Percentiles rank a stretch among this genome's conserved stretches.
Evolutionary conservation across 768 basidiomycete genomes (phyloP).

Genomic region (Suillus subaureus): DNA sequence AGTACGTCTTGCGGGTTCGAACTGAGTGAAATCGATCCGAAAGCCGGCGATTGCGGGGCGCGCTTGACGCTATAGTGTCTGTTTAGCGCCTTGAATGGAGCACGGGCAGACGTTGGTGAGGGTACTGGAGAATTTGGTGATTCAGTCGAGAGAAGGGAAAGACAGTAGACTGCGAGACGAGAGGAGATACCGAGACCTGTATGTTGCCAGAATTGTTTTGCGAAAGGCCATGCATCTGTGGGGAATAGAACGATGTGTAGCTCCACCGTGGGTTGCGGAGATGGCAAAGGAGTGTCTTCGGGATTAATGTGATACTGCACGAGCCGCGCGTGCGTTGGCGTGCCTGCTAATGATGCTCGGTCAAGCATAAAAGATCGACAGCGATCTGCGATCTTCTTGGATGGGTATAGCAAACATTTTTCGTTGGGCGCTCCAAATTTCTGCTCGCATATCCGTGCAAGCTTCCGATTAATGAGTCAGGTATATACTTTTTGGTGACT

Average conservation of each 20-base stretch:
- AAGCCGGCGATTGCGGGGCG: constrained; percentile 13
- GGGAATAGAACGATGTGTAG: constrained; percentile 86
- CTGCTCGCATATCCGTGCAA: constrained; percentile 72
- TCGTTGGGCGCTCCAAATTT: constrained; percentile 78
- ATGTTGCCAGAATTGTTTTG: constrained; percentile 97
- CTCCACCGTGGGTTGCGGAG: constrained; percentile 38
- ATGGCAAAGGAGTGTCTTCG: constrained; percentile 41
- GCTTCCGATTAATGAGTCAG: constrained; percentile 45
- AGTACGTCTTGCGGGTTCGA: constrained; percentile 46
- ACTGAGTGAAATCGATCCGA: constrained; percentile 13
- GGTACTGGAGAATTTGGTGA: constrained; percentile 30
- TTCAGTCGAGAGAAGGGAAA: constrained; percentile 60
- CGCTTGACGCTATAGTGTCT: constrained; percentile 54
- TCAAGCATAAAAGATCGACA: constrained; percentile 74
- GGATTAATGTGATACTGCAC: constrained; percentile 75
- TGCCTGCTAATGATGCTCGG: constrained; percentile 46
- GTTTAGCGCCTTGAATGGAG: constrained; percentile 49
- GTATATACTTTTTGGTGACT: background rate
- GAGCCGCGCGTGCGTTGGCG: constrained; percentile 51
- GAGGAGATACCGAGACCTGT: constrained; percentile 89
- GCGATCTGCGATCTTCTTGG: constrained; percentile 67
- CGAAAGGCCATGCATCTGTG: constrained; percentile 55
- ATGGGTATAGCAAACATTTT: constrained; percentile 77
- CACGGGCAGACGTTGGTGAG: constrained; percentile 27
- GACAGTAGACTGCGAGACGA: constrained; percentile 80